Base-by-base conservation (phyloP, 1,284 basidiomycete species). In the Naganishia cerealis region DNA sequence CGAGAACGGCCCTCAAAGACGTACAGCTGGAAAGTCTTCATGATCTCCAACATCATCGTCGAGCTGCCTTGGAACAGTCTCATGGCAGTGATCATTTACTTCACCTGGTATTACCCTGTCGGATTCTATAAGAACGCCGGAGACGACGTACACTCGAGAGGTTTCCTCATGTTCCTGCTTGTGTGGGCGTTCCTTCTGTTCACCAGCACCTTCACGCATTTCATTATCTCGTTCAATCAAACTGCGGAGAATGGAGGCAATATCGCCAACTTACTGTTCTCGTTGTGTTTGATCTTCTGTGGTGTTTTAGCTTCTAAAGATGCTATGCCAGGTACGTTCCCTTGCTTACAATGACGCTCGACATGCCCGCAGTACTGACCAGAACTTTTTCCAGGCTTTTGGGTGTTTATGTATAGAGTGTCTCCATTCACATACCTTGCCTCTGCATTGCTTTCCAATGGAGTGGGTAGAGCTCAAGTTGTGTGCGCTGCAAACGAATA, bases 381-480 rank as follows among this genome's bases (percentile, higher is more conserved):
- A 52, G 21, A 48, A 18, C 3, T 18, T 53, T 8, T n/a, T 33
- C 26, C 21, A 62, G 57, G 43, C 8, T 56, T 57, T 26, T 54
- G 54, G 66, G 82, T 82, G 71, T 92, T 90, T 88, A 90, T 91
- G 87, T 90, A 91, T 79, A 85, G 84, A 58, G 78, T 90, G 6
- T 89, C 89, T 1, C 90, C 90, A 0, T 91, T 87, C 79, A 90
- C 88, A 9, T 88, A 88, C 73, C 80, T 88, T 52, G 83, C 86
- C 57, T 87, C 88, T 74, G 86, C 84, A 36, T 74, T 87, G 40
- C 73, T 86, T 33, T 84, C 84, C 2, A 82, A 86, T 78, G 81
- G 84, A 84, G 36, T 57, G 4, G 46, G 57, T 24, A 58, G 65
- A 18, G 36, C 67, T n/a, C 69, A 72, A 0, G 80, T 84, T 16